Evolutionary conservation across 805 yeast species (phyloP), one percentile per base, ranked within the genome.

Genomic region (Jamesozyma rosinii): DNA sequence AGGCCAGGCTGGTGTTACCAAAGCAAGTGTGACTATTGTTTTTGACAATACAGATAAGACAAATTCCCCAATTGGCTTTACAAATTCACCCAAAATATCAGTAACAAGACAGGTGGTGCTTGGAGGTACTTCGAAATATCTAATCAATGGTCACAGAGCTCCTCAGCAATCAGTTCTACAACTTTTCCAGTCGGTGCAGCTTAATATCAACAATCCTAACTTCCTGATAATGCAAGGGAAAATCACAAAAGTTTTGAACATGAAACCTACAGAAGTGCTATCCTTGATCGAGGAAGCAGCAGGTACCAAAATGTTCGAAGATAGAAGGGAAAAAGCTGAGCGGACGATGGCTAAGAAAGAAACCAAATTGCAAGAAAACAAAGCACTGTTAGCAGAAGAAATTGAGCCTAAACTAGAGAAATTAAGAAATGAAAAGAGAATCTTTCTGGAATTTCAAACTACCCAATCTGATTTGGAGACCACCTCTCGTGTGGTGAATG

Each of bases 161-260:
- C 95, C 89, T 55, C 97, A 89, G 58, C 92, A 83, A 52, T 83
- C 92, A 10, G 96, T 92, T 1, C 72, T 88, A 44, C 89, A 83
- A 53, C 66, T 94, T 41, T 89, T 94, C 61, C 97, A 90, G 62
- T 82, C 94, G 15, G 95, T 94, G 19, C 98, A 92, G 65, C 74
- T 92, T 49, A 92, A 92, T 59, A 90, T 92, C 62, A 92, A 92
- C 63, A 92, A 90, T 59, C 98, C 99, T 27, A 92, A 92, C 61
- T 92, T 92, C 65, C 72, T 92, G 53, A 92, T 92, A 57, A 92
- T 94, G 98, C 99, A 92, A 66, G 99, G 99, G 47, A 86, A 88
- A 60, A 92, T 94, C 66, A 94, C 98, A 29, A 90, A 92, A 62
- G 97, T 92, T 50, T 72, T 92, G 55, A 92, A 92, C 62, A 92